Conservation (phyloP, 139 green algal genomes). For the Coelastrella sp. region DNA sequence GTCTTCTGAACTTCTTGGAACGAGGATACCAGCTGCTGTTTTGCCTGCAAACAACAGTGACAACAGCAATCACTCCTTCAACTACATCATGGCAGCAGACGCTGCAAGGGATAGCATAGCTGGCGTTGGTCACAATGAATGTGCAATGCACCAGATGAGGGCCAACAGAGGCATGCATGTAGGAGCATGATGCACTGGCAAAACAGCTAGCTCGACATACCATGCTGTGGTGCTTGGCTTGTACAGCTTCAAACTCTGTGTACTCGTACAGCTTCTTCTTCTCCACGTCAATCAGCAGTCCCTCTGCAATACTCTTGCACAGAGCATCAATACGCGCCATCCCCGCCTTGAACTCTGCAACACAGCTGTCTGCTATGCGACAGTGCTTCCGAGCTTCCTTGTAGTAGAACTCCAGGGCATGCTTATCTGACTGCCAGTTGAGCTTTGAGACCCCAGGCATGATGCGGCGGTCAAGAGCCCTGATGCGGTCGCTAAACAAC, state of each 20-base stretch:
- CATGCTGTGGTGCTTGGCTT: slow-evolving; percentile 74
- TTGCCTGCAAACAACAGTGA: slow-evolving; percentile 52
- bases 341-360: slow-evolving; percentile 83
- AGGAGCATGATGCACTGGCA: neutral
- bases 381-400: slow-evolving; percentile 80
- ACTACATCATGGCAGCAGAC: too few relatives aligned
- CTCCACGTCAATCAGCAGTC: slow-evolving; percentile 85
- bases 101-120: too few relatives aligned
- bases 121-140: too few relatives aligned
- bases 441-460: slow-evolving; percentile 88
- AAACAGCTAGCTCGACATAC: slow-evolving; percentile 29
- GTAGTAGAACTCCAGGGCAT: slow-evolving; percentile 86
- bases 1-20: slow-evolving; percentile 70
- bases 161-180: neutral
- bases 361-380: slow-evolving; percentile 74
- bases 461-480: slow-evolving; percentile 88
- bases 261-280: slow-evolving; percentile 91
- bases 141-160: neutral
- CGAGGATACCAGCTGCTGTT: slow-evolving; percentile 55
- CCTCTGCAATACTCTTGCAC: slow-evolving; percentile 73
- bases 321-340: slow-evolving; percentile 70
- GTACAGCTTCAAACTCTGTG: slow-evolving; percentile 80
- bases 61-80: too few relatives aligned
- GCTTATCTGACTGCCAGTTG: slow-evolving; percentile 77
- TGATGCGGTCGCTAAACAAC: slow-evolving; percentile 89